Evolutionary conservation across 768 basidiomycete genomes (phyloP), one percentile per base, ranked within the genome.

Genomic region (Suillus decipiens): DNA sequence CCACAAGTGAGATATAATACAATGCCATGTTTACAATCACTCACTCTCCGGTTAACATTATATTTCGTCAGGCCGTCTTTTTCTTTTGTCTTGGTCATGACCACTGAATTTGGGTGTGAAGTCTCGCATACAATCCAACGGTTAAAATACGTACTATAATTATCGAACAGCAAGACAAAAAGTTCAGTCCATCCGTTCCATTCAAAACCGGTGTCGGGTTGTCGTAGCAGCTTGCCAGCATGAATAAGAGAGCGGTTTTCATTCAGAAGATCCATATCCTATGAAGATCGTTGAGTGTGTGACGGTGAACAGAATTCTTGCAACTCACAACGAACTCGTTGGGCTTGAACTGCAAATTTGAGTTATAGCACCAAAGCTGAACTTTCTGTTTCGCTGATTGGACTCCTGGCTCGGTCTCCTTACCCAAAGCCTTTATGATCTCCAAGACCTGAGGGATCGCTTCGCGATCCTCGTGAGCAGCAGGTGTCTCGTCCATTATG

Each of bases 101-200:
- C 92, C 75, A 96, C 95, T 95, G 70, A 7, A 67, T 19, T 41
- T 19, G 17, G 28, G 55, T 15, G 19, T 28, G 37, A 19, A 24
- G 34, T 73, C 42, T 78, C 50, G 22, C n/a, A 54, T 28, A 39
- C 17, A 24, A 17, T 0, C 17, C 8, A 31, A 33, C 37, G 11
- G 42, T 22, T 37, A n/a, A 17, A 15, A 33, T 15, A 77, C 92
- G 75, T 63, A 94, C 95, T 75, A 69, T 98, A 99, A 70, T 99
- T 95, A 75, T 99, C 97, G 69, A 99, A 97, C 3, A 99, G 79
- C 60, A 98, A 81, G 9, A 96, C 90, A 65, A 89, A 91, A 8
- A 96, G 82, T 74, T 98, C 95, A 50, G 86, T 88, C 93, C 94
- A 96, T 47, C 89, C 92, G 65, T 85, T 93, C 88, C 89, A 92